phyloP scores from a whole-genome alignment of 345 rosid genomes.

The Aquilaria yunnanensis region DNA sequence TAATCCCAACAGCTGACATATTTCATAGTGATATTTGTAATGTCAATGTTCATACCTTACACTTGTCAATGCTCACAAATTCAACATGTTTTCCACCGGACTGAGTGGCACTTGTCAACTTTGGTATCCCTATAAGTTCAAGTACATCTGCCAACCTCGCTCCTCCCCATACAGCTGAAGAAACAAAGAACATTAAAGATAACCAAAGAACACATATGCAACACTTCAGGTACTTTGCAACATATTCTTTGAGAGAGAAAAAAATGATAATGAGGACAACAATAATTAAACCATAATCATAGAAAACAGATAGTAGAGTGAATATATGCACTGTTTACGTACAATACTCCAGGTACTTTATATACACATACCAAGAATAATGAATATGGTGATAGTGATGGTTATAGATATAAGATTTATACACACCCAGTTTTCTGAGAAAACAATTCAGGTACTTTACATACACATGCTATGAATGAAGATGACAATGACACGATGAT shows the following conservation, averaged over 20 bases:
- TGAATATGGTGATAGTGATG: too few species aligned
- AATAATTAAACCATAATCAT: neutral
- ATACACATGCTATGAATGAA: too few species aligned
- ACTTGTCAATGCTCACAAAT: slow-evolving; percentile 91
- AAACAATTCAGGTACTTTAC: too few species aligned
- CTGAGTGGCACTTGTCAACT: slow-evolving; percentile 39
- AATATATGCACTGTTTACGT: too few species aligned
- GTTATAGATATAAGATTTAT: too few species aligned
- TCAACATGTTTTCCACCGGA: slow-evolving; percentile 87
- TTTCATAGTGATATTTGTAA: neutral
- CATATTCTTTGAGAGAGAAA: too few species aligned
- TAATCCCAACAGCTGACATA: neutral
- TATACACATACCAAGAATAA: too few species aligned
- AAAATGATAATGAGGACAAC: neutral
- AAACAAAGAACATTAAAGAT: slow-evolving; percentile 1
- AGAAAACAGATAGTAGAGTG: neutral
- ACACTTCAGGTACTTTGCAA: too few species aligned
- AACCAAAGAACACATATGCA: neutral
- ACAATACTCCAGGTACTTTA: too few species aligned
- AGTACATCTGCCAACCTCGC: slow-evolving; percentile 82
- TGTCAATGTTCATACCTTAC: slow-evolving; percentile 50
- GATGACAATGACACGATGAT: too few species aligned
- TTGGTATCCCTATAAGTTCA: slow-evolving; percentile 71
- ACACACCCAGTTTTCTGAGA: too few species aligned
- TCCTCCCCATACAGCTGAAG: slow-evolving; percentile 85